A percentile compares a stretch with the other conserved stretches of the same genome.
phyloP scores from a whole-genome alignment of 768 basidiomycete genomes.

The Amanita muscaria region DNA sequence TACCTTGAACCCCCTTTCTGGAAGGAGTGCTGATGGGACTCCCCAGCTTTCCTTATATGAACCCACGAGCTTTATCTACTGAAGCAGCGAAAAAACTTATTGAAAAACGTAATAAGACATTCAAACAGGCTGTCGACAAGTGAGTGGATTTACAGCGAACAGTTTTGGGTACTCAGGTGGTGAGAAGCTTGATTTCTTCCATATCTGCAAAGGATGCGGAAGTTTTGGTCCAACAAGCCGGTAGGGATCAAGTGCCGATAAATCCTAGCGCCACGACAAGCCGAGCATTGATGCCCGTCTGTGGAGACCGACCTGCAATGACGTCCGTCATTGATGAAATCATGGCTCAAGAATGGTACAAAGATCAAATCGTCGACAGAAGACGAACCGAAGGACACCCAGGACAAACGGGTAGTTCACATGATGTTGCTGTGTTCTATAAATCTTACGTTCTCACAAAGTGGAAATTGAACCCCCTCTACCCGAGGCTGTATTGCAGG shows the following conservation, averaged over 20 bases:
- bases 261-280: conserved; percentile 32
- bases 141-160: conserved; percentile 20
- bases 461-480: conserved; percentile 47
- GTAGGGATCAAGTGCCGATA: conserved; percentile 62
- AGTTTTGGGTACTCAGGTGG: too few relatives aligned
- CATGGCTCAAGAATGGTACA: conserved; percentile 53
- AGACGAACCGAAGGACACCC: conserved; percentile 45
- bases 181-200: conserved; percentile 48
- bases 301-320: conserved; percentile 49
- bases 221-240: conserved; percentile 54
- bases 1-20: neutral
- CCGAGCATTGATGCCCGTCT: conserved; percentile 26
- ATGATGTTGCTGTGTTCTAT: neutral
- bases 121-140: conserved; percentile 62
- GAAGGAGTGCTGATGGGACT: conserved; percentile 6
- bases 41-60: conserved; percentile 18
- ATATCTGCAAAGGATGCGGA: conserved; percentile 54
- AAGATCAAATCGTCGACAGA: conserved; percentile 55
- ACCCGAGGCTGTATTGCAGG: conserved; percentile 45
- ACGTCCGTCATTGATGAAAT: conserved; percentile 51
- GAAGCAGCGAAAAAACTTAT: conserved; percentile 60
- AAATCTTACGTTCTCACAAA: conserved; percentile 14
- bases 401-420: conserved; percentile 40
- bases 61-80: conserved; percentile 38
- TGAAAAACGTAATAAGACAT: conserved; percentile 59